Base-by-base conservation (phyloP, 169 alveolate species). In the Plasmodium fragile region DNA sequence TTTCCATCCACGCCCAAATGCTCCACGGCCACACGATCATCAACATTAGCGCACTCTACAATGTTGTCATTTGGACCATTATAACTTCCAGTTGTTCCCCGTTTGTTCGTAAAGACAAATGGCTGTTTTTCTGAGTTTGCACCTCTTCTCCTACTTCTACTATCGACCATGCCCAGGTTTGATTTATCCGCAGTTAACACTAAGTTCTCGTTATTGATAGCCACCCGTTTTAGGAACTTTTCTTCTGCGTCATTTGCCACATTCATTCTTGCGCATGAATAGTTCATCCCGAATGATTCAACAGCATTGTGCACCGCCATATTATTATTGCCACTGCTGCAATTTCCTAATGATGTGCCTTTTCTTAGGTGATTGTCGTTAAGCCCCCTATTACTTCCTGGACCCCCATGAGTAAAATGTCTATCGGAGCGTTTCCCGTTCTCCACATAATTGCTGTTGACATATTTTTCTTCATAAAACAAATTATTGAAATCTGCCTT, bases 381-480 rank as follows among this genome's bases (percentile, higher is more conserved):
- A 32, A 55, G 2, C 43, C 55, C 65, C 53, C 53, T 82, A 7
- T 49, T 49, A 11, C 73, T 22, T 32, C 82, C 52, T 39, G 11
- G 13, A 22, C 30, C 18, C 52, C 75, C 92, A 43, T 30, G 53
- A 10, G 83, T 18, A 72, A 49, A 22, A 41, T 71, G 81, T 10
- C 53, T 73, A 13, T 83, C 84, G 32, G 30, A 55, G 78, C 28
- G 36, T 72, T 45, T 70, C 78, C 45, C 81, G 11, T 69, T 82
- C 72, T 39, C 92, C 65, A 82, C 18, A 82, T 49, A 82, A 18
- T 39, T 69, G 39, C 30, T 45, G 69, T 59, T 69, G 49, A 32
- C 18, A 25, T 78, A 53, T 39, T 78, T 78, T 28, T 77, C 93
- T 78, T 78, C 93, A 45, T 87, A 87, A 4, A 53, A 87, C 13